Base-by-base conservation (phyloP, 2,329 filamentous ascomycete genomes). In the Trichophyton mentagrophytes region DNA sequence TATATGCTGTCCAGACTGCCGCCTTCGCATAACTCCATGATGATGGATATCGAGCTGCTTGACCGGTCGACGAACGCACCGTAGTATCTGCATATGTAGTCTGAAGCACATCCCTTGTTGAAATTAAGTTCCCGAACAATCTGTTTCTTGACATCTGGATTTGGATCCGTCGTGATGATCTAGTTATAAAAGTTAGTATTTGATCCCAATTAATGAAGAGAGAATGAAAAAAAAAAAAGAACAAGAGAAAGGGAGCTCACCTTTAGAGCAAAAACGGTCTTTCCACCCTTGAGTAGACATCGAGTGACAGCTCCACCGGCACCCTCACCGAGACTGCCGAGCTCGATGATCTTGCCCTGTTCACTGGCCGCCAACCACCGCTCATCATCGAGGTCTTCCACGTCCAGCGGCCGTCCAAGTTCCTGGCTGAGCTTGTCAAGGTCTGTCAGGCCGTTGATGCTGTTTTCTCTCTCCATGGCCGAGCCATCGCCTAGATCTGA, bases 11-110 rank as follows among this genome's bases (percentile, higher is more conserved):
- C 91, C 20, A 99, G 82, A 55, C 90, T 96, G 59, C 93, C 93
- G 61, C 93, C 93, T 75, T 97, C 93, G 72, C 93, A 99, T 69
- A 95, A 97, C 72, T 99, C 93, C 93, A 99, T 99, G 61, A 90
- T 91, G 70, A 99, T 99, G 56, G 90, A 96, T 66, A 99, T 97
- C 56, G 92, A 97, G 58, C 91, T 90, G 8, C 90, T 95, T n/a
- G 90, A 87, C 62, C 93, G 88, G 71, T 99, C 92, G 72, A 95
- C 89, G 72, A 97, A 99, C 46, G 92, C 92, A 65, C 93, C 93
- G 69, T 96, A 99, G 76, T 99, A 99, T 65, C 88, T 85, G 76
- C 93, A 99, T 69, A 99, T 99, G 73, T 97, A 90, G 63, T 93
- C 87, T 3, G 90, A 96, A 4, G 89, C 90, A 72, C 93, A 97